phyloP scores from a whole-genome alignment of 73 alveolate genomes.

The Paraurostyla sp. region DNA sequence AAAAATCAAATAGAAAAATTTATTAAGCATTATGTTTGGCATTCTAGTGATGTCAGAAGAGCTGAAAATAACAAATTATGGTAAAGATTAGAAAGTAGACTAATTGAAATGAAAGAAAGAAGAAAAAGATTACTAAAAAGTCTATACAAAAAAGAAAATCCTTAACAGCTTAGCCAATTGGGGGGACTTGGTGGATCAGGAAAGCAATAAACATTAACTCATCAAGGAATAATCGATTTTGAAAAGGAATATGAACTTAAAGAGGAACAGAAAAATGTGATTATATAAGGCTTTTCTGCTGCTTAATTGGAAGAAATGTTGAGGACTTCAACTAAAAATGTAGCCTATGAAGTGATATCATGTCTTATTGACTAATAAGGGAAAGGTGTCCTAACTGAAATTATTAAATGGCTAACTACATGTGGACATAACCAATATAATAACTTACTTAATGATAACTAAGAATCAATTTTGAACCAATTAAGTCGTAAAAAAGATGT shows the following conservation, averaged over 20 bases:
- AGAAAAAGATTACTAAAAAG: conserved; percentile 69
- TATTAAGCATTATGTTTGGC: conserved; percentile 81
- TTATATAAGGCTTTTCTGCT: conserved; percentile 75
- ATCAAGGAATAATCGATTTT: conserved; percentile 51
- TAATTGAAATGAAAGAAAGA: conserved; percentile 80
- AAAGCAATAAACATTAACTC: conserved; percentile 26
- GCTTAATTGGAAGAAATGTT: conserved; percentile 83
- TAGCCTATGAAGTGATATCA: conserved; percentile 82
- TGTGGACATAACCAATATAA: conserved; percentile 25
- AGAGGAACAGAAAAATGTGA: conserved; percentile 66
- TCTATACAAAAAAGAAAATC: conserved; percentile 70
- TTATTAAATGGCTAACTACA: conserved; percentile 84
- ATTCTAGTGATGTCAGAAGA: conserved; percentile 55
- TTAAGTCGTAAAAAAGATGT: conserved; percentile 37
- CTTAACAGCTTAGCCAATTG: conserved; percentile 25
- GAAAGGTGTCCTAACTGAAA: conserved; percentile 82
- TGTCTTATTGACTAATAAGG: conserved; percentile 66
- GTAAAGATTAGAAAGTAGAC: conserved; percentile 74
- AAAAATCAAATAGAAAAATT: conserved; percentile 66
- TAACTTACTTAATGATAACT: no score
- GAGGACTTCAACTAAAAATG: conserved; percentile 74
- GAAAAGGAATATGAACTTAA: conserved; percentile 64
- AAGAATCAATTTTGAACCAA: conserved; percentile 41
- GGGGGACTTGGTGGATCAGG: background rate
- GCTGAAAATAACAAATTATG: conserved; percentile 65